Evolutionary conservation across 2,329 filamentous ascomycete species (phyloP).

Genomic region (Teratosphaeria zuluensis): DNA sequence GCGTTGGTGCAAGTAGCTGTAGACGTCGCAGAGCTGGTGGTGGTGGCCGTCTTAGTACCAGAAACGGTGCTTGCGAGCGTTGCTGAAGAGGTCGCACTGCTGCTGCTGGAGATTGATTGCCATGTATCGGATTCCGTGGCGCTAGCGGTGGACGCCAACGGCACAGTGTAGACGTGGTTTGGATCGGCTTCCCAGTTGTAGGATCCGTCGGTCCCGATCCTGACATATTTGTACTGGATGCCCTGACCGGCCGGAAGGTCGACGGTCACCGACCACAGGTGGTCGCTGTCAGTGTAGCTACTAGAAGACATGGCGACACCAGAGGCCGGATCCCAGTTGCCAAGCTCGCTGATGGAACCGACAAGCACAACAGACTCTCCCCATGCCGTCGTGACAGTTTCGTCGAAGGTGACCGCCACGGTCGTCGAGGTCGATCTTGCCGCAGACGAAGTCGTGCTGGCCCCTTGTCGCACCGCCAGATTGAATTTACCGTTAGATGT

Average conservation of each 20-base stretch:
- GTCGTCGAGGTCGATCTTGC: neutral
- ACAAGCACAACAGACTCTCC: constrained; percentile 59
- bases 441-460: neutral
- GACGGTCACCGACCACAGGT: constrained; percentile 52
- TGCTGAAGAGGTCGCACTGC: constrained; percentile 1
- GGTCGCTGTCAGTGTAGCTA: constrained; percentile 50
- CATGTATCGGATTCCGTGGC: constrained; percentile 31
- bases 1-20: constrained; percentile 21
- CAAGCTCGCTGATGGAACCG: constrained; percentile 51
- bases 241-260: constrained; percentile 45
- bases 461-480: neutral
- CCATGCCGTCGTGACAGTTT: constrained; percentile 45
- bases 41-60: constrained; percentile 5
- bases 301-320: constrained; percentile 50
- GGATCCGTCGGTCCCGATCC: constrained; percentile 44
- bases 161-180: constrained; percentile 34
- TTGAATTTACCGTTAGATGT: constrained; percentile 4
- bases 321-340: constrained; percentile 46
- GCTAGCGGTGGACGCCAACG: constrained; percentile 26
- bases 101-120: constrained; percentile 13
- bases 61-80: constrained; percentile 8
- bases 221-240: constrained; percentile 54
- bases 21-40: constrained; percentile 9
- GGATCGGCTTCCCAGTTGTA: constrained; percentile 56
- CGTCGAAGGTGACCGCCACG: constrained; percentile 56